phyloP scores from a whole-genome alignment of 2,329 filamentous ascomycete species.

The Cladophialophora immunda region DNA sequence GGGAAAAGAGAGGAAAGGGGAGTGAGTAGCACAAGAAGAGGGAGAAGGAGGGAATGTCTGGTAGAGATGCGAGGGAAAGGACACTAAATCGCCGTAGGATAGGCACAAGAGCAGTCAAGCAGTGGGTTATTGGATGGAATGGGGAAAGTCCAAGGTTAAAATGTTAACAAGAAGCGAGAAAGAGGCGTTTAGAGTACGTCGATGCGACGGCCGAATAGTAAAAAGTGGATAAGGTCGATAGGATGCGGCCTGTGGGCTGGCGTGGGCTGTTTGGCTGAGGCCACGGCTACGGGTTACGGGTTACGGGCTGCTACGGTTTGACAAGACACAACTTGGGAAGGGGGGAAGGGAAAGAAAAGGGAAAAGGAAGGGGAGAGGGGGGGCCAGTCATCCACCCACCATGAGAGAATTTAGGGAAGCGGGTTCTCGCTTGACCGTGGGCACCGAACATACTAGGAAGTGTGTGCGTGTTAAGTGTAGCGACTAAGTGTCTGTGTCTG shows the following conservation, averaged over 20 bases:
- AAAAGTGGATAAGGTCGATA: neutral
- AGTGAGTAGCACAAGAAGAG: neutral
- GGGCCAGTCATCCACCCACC: neutral
- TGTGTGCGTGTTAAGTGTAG: constrained; percentile 3
- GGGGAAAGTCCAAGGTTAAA: constrained; percentile 19
- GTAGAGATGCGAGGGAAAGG: neutral
- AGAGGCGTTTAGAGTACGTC: constrained; percentile 19
- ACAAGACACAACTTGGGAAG: neutral
- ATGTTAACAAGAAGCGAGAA: constrained; percentile 21
- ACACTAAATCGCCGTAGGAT: neutral
- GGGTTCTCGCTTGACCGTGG: constrained; percentile 30
- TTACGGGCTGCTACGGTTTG: neutral
- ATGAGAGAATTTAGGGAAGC: constrained; percentile 22
- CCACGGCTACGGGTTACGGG: neutral
- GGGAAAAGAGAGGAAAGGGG: constrained; percentile 4
- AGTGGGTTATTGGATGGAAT: constrained; percentile 10
- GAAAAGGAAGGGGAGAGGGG: constrained; percentile 1
- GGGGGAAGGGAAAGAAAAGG: neutral
- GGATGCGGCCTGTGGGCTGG: neutral
- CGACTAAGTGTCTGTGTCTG: neutral
- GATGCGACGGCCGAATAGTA: constrained; percentile 20
- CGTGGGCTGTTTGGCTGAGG: neutral
- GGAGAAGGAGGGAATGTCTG: neutral
- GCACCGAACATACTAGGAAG: constrained; percentile 1
- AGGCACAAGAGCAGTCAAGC: constrained; percentile 14